Evolutionary conservation across 2,329 filamentous ascomycete species (phyloP), one percentile per base, ranked within the genome.

Genomic region (Neurospora sp.): DNA sequence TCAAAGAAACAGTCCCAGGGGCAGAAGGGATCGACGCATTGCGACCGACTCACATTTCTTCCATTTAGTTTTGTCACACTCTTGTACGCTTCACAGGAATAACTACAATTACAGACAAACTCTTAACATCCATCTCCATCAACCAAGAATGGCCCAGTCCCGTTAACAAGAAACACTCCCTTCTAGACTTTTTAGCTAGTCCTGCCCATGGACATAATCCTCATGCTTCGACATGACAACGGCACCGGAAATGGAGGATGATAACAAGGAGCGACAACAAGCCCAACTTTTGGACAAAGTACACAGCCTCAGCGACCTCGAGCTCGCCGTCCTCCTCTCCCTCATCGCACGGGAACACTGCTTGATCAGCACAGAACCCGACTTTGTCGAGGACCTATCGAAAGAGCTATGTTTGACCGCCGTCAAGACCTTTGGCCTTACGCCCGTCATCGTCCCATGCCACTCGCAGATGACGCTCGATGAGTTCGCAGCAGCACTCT

Each of bases 271-370:
- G 23, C 52, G 52, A 62, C 52, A 62, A 62, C 52, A 62, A 62
- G 52, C 52, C 52, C 69, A 71, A 66, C 83, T 93, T 72, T 82
- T 90, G 72, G 83, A 87, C 73, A 91, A 90, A 79, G 87, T 96
- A 75, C 91, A 94, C 77, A 86, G 88, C 74, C 84, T 98, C 73
- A 92, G 90, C 76, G 94, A 97, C 81, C 85, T 97, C 52, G 94
- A 97, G 81, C 87, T 98, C 71, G 96, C 95, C 33, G 82, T 91
- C 15, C 85, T 98, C 52, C 87, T 97, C 67, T 94, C 91, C 77
- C 86, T 98, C 68, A 85, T 93, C 72, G 89, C 90, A 71, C 87
- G 90, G 74, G 92, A 97, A 79, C 94, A 98, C 79, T 97, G 93
- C 81, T 89, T 98, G 75, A 88, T 98, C 77, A 91, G 93, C 80